Evolutionary conservation across 805 yeast species (phyloP), one percentile per base, ranked within the genome.

Genomic region (Peterozyma toletana): DNA sequence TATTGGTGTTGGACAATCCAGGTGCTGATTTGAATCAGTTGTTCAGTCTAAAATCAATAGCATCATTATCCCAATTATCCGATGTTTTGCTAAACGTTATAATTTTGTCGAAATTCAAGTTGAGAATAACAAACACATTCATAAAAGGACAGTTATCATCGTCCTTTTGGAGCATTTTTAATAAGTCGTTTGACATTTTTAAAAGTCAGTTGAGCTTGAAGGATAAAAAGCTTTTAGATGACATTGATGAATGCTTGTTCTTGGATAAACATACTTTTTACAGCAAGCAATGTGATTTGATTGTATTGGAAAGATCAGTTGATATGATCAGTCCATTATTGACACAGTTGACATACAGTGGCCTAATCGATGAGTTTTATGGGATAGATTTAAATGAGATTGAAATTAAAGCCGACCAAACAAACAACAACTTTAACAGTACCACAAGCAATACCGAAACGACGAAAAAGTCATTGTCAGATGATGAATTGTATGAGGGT

Each of bases 261-360:
- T 36, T 59, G 40, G 66, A 62, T 43, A 54, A 55, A 30, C 62
- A 56, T 44, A 57, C 64, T 40, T 52, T 61, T 62, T 55, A 60
- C 62, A 45, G 52, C 46, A 55, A 59, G 38, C 81, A 80, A 46
- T 73, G 80, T 41, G 95, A 91, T 55, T 62, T 90, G 29, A 70
- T 91, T 5, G 81, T 90, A 1, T 55, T 91, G 16, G 98, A 91
- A 56, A 67, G 99, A 39, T 77, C 81, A 42, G 59, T 82, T 29
- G 99, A 91, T 62, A 71, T 77, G 37, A 59, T 85, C 4, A 78
- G 95, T 1, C 82, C 88, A 1, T 54, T 87, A 10, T 63, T 88
- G 43, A 77, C 80, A 21, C 97, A 90, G 53, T 63, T 90, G 52
- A 85, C 88, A 2, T 91, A 90, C 58, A 68, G 76, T 14, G 99